Evolutionary conservation across 78 protist genomes (phyloP), one percentile per base, ranked within the genome.

Genomic region (Tieghemostelium lacteum): DNA sequence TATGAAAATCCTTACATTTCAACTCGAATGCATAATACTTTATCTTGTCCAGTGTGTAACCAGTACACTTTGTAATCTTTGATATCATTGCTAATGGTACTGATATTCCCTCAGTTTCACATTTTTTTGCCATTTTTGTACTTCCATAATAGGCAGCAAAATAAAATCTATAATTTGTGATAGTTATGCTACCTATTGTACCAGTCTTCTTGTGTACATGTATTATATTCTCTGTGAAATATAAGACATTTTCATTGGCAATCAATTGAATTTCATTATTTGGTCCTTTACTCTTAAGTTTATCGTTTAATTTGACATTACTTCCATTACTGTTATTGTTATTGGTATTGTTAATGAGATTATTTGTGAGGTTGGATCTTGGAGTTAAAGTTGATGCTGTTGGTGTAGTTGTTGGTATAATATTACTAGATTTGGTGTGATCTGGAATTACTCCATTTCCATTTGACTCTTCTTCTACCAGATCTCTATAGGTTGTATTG

Each of bases 11-110:
- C 60, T 83, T 83, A 45, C 78, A 69, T 19, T 8, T 12, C 0
- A 83, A 19, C 60, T 83, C 91, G 42, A 83, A 83, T 60, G 91
- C 91, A 60, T 83, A 83, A 24, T 83, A 83, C 42, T 83, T 83
- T 20, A 83, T 24, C 14, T 83, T 83, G 26, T 83, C 91, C 29
- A 73, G 66, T n/a, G 91, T 83, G 31, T 58, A 69, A n/a, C 91
- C 91, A 17, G 75, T 72, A 57, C 91, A 83, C 16, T 83, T 83
- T 5, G 58, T 69, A 58, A 83, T 83, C 16, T 69, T 70, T 29
- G 50, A 20, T 16, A 83, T 83, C 54, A 40, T 69, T 19, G 67
- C 40, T 14, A 83, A 42, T 39, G 78, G 80, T 1, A 83, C 39
- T 0, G 91, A 69, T 2, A 83, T 57, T 2, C 37, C 12, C 10